Evolutionary conservation across 2,329 filamentous ascomycete genomes (phyloP).

Genomic region (Penicillium griseofulvum): DNA sequence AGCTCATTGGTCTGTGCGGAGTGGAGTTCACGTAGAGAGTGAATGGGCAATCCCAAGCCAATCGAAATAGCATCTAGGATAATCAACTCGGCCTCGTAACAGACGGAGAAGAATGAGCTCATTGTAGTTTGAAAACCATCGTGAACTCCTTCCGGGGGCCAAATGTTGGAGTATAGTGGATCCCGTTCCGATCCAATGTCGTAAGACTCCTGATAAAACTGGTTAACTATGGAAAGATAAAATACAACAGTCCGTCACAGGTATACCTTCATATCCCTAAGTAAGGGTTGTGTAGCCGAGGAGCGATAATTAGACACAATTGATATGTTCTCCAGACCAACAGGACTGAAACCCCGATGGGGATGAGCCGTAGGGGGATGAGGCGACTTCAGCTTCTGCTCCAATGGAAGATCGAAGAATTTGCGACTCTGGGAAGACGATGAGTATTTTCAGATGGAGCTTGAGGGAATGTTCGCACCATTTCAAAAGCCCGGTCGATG

Average conservation of each 20-base stretch:
- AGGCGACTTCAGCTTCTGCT: neutral
- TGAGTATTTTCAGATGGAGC: neutral
- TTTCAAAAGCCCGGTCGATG: neutral
- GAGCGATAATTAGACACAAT: neutral
- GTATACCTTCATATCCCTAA: neutral
- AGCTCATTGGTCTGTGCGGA: neutral
- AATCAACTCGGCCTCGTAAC: neutral
- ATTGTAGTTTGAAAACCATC: neutral
- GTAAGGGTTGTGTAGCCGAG: neutral
- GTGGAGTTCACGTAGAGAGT: neutral
- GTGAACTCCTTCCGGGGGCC: neutral
- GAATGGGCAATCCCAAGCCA: neutral
- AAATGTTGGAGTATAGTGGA: neutral
- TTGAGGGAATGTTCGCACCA: neutral
- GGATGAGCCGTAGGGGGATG: neutral
- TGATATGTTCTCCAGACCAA: neutral
- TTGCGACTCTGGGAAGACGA: neutral
- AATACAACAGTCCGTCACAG: neutral
- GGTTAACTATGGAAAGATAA: neutral
- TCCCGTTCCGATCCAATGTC: neutral
- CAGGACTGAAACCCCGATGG: neutral
- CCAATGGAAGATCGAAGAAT: neutral
- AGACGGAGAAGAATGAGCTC: neutral
- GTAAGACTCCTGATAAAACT: neutral
- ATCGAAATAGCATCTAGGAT: neutral